Percentiles rank a stretch among this genome's conserved stretches.
Conservation (phyloP, 169 alveolate genomes). For the Eimeria necatrix region DNA sequence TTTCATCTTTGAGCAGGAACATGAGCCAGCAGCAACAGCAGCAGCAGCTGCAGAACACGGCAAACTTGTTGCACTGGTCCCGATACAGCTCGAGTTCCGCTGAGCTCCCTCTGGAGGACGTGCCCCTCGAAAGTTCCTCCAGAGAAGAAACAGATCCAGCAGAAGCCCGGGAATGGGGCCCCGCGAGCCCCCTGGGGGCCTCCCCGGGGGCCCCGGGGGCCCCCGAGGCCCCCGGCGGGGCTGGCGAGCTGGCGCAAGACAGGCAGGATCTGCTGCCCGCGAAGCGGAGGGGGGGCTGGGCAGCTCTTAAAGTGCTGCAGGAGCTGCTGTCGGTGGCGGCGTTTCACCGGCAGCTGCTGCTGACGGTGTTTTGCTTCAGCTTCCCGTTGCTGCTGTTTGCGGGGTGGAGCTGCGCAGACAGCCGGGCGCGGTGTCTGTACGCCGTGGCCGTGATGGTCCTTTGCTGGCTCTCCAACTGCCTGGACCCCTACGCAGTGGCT, state of each 20-base stretch:
- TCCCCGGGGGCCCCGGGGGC: too few relatives aligned
- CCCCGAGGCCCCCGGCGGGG: too few relatives aligned
- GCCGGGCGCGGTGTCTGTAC: conserved; percentile 55
- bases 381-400: conserved; percentile 41
- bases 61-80: too few relatives aligned
- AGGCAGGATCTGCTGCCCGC: not conserved
- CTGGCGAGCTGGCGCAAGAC: not conserved
- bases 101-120: too few relatives aligned
- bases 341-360: not conserved
- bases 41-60: too few relatives aligned
- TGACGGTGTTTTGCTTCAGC: not conserved
- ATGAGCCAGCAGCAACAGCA: too few relatives aligned
- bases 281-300: not conserved
- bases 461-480: conserved; percentile 63
- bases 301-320: not conserved
- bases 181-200: not conserved
- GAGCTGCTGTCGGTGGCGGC: not conserved
- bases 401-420: not conserved
- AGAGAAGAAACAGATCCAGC: not conserved
- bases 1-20: too few relatives aligned
- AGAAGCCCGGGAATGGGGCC: not conserved
- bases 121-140: not conserved
- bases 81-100: too few relatives aligned
- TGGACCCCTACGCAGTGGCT: conserved; percentile 58
- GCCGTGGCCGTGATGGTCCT: conserved; percentile 21